Evolutionary conservation across 2,329 filamentous ascomycete species (phyloP), one percentile per base, ranked within the genome.

Genomic region (Plectosphaerella sp.): DNA sequence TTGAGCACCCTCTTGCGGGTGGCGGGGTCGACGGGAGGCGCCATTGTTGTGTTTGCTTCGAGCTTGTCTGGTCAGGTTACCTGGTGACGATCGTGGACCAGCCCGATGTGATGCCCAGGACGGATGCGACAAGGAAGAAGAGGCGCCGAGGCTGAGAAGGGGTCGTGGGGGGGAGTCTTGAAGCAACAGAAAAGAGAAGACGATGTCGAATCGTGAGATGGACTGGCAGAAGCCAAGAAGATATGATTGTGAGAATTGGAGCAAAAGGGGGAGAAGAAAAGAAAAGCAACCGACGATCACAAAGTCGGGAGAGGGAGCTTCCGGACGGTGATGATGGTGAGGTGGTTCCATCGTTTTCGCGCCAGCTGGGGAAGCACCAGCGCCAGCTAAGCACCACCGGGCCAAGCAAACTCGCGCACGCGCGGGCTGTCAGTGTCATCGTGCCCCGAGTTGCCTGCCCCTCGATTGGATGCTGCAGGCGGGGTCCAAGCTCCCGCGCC

Each of bases 1-100:
- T 80, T 86, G 57, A 97, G 77, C 58, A 97, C 91, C 73, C 79
- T 86, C 73, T 90, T 96, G 56, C 92, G 84, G 67, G 76, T 77
- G 52, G 71, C 68, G 47, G 78, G 69, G 59, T 82, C 78, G 33
- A 83, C 72, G 4, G 62, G 54, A 12, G 62, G 52, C 43, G 74
- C 70, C 74, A 77, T 77, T 52, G 52, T 20, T 42, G 15, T 43
- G 41, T 20, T 43, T 9, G 16, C 7, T 18, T 52, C 24, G 53
- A 20, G 50, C 35, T 24, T 47, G 45, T 22, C 24, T 36, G 46
- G 5, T 7, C 28, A 7, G 28, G 28, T 33, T 33, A 39, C 36
- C 28, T 51, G 48, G 55, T 47, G 53, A 57, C 54, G 41, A 35
- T 54, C 37, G 48, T 41, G 46, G 54, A 25, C 56, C 54, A 50